phyloP scores from a whole-genome alignment of 352 stramenopile species.

The Pythium aristosporum region DNA sequence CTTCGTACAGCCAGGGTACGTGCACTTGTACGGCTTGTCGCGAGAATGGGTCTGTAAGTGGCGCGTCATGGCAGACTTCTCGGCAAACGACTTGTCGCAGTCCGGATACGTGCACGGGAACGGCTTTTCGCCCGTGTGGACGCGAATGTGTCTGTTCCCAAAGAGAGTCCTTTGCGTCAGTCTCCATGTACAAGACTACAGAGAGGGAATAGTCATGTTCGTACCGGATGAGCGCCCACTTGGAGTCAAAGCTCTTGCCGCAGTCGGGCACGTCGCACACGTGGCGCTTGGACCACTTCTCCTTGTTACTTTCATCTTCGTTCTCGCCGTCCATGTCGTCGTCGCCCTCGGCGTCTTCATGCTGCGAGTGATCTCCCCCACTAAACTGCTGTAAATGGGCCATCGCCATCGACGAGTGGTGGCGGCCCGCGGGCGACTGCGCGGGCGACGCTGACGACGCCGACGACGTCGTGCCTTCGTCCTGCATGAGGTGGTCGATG shows the following conservation, averaged over 20 bases:
- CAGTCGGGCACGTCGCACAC: slow-evolving; percentile 64
- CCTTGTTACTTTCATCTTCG: slow-evolving; percentile 24
- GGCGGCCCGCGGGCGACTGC: slow-evolving; percentile 16
- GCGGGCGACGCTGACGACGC: slow-evolving; percentile 25
- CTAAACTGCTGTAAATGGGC: not conserved
- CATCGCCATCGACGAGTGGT: not conserved
- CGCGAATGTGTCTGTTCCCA: slow-evolving; percentile 68
- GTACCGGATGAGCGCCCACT: slow-evolving; percentile 80
- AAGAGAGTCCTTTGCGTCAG: slow-evolving; percentile 5
- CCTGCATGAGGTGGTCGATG: slow-evolving; percentile 22
- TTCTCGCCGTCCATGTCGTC: slow-evolving; percentile 19
- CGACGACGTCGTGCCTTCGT: slow-evolving; percentile 27
- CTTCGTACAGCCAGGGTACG: slow-evolving; percentile 82
- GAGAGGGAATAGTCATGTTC: not conserved
- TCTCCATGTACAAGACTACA: not conserved
- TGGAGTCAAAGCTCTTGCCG: slow-evolving; percentile 85
- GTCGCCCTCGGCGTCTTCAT: slow-evolving; percentile 6
- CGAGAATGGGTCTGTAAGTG: slow-evolving; percentile 84
- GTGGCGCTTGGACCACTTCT: slow-evolving; percentile 77
- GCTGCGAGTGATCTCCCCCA: not conserved
- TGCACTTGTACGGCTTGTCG: slow-evolving; percentile 86
- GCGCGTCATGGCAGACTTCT: slow-evolving; percentile 87
- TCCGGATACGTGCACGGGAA: slow-evolving; percentile 80
- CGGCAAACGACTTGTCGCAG: slow-evolving; percentile 87
- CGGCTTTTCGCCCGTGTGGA: slow-evolving; percentile 87